Conservation (phyloP, 306 rosid species). For the Casuarina cunninghamiana region DNA sequence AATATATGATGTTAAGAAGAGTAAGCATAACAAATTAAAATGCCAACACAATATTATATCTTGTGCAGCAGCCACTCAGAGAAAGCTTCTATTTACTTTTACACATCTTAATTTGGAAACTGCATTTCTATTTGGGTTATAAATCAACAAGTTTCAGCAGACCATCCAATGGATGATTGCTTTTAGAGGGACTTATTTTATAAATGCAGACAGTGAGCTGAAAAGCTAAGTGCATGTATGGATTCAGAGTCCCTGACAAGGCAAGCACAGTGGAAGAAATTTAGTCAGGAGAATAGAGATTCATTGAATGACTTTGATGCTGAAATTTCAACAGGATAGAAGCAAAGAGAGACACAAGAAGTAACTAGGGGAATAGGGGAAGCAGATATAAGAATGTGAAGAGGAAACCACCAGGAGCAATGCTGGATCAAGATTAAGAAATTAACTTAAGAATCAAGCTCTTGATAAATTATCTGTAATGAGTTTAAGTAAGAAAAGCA, state of each 20-base stretch:
- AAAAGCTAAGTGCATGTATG: not conserved
- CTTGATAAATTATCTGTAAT: not conserved
- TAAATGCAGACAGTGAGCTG: not conserved
- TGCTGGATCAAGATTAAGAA: not conserved
- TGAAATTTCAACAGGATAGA: too few relatives aligned
- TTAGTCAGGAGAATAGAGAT: too few relatives aligned
- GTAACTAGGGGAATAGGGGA: too few relatives aligned
- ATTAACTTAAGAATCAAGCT: not conserved
- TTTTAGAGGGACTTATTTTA: not conserved
- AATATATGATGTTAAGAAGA: conserved; percentile 18
- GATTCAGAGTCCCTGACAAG: not conserved
- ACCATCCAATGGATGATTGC: not conserved
- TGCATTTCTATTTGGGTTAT: not conserved
- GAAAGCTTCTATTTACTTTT: not conserved
- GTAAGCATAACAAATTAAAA: conserved; percentile 11
- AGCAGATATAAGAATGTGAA: not conserved
- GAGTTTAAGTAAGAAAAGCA: not conserved
- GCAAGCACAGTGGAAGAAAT: too few relatives aligned
- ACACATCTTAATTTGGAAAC: not conserved
- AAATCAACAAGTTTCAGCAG: not conserved
- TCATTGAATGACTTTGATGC: too few relatives aligned
- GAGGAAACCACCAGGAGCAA: not conserved
- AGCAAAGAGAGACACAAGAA: too few relatives aligned
- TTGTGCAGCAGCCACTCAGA: not conserved
- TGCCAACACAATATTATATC: not conserved